Evolutionary conservation across 352 stramenopile genomes (phyloP).

Genomic region (Phytopythium helicoides): DNA sequence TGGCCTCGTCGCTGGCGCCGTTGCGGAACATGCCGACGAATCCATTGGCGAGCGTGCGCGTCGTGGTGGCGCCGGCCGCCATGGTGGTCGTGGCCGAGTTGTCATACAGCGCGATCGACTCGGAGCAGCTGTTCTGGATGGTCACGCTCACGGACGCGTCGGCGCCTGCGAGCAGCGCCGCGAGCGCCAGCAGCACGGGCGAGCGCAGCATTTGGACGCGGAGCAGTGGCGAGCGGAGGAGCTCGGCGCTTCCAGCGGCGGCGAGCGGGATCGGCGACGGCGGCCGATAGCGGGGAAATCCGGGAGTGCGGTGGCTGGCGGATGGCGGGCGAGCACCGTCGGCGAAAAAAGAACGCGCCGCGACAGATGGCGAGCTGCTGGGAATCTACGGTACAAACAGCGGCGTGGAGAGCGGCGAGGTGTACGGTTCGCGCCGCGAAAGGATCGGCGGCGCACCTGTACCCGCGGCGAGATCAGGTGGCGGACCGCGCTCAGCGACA

Average conservation of each 20-base stretch:
- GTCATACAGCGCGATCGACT: slow-evolving; percentile 53
- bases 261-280: slow-evolving; percentile 1
- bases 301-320: not conserved
- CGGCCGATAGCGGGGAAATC: slow-evolving; percentile 5
- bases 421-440: no score
- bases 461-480: no score
- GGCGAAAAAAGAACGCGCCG: slow-evolving; percentile 1
- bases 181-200: slow-evolving; percentile 14
- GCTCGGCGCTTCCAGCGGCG: slow-evolving; percentile 1
- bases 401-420: no score
- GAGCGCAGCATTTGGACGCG: slow-evolving; percentile 5
- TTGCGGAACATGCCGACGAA: slow-evolving; percentile 64
- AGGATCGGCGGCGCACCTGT: no score
- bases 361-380: no score
- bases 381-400: no score
- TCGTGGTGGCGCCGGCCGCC: slow-evolving; percentile 31
- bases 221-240: not conserved
- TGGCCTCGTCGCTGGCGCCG: slow-evolving; percentile 33
- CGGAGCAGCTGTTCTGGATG: slow-evolving; percentile 43
- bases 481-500: no score
- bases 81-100: slow-evolving; percentile 44
- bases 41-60: slow-evolving; percentile 31
- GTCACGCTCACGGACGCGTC: slow-evolving; percentile 29
- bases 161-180: slow-evolving; percentile 9
- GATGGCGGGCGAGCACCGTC: no score